Base-by-base conservation (phyloP, 805 yeast species). In the Saturnispora serradocipensis region DNA sequence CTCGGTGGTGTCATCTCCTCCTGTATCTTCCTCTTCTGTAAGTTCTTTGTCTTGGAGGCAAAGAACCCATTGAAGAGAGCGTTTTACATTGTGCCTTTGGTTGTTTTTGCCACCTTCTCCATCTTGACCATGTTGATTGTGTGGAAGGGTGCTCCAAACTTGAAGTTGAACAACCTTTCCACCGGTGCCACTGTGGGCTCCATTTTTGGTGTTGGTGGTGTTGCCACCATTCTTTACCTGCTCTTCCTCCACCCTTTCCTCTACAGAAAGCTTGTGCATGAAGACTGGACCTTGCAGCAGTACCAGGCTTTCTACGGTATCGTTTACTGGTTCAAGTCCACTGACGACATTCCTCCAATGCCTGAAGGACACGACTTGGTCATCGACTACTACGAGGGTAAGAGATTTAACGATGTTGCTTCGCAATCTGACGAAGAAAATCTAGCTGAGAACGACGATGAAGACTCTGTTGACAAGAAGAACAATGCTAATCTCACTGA, bases 71-170 rank as follows among this genome's bases (percentile, higher is more conserved):
- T 81, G 49, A 74, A 75, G 65, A 73, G 77, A 56, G 88, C 82
- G 3, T 70, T 86, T 56, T 39, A 72, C 8, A 62, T 80, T 43
- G 80, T 81, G 56, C 90, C 89, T 10, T 49, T 74, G 24, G 73
- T 83, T 63, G 84, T 84, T 20, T 82, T 77, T 57, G 61, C 72
- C 38, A 76, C 87, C 24, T 80, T 81, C 53, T 64, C 82, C 40
- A 74, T 84, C 47, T 72, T 85, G 59, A 82, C 89, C 53, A 83
- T 86, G 86, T 74, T 84, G 66, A 80, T 85, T 62, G 87, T 82
- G 38, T 83, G 87, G 86, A 84, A 85, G 65, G 90, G 89, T 59
- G 83, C 90, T 51, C 88, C 90, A 59, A 75, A 75, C 56, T 74
- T 84, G 59, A 68, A 78, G 27, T 71, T 85, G 60, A 72, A 78